phyloP scores from a whole-genome alignment of 2,329 filamentous ascomycete species.

The Trichoderma simmonsii region DNA sequence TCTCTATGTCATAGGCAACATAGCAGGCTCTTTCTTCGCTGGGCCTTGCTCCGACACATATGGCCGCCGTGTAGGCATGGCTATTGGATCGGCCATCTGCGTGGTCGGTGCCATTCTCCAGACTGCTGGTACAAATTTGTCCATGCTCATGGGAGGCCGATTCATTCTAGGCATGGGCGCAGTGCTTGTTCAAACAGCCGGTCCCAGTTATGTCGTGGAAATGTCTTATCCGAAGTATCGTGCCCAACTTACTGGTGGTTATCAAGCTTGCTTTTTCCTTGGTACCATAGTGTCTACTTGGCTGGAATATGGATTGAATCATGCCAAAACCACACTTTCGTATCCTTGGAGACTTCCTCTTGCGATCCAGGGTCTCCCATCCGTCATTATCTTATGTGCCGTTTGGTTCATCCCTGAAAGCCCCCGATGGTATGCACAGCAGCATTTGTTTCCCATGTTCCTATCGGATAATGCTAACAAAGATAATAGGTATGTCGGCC shows the following conservation, averaged over 20 bases:
- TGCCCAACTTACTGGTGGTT: neutral
- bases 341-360: neutral
- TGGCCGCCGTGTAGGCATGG: neutral
- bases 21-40: neutral
- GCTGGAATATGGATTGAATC: neutral
- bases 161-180: conserved; percentile 1
- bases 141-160: conserved; percentile 3
- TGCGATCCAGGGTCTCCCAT: neutral
- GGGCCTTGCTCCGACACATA: neutral
- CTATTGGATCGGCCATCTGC: neutral
- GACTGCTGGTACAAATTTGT: neutral
- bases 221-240: conserved; percentile 6
- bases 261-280: neutral
- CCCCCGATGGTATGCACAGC: neutral
- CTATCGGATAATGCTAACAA: neutral
- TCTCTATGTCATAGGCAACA: neutral
- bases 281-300: neutral
- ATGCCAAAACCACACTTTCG: neutral
- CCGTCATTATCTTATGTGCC: neutral
- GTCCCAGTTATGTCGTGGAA: neutral
- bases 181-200: neutral
- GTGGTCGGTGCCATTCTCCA: neutral
- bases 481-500: neutral
- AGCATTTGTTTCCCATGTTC: neutral
- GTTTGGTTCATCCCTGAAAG: neutral